These are phyloP conservation scores for Gossypium raimondii DNA, from an alignment of 345 rosid genomes.

Conservation along the genomic window DNA sequence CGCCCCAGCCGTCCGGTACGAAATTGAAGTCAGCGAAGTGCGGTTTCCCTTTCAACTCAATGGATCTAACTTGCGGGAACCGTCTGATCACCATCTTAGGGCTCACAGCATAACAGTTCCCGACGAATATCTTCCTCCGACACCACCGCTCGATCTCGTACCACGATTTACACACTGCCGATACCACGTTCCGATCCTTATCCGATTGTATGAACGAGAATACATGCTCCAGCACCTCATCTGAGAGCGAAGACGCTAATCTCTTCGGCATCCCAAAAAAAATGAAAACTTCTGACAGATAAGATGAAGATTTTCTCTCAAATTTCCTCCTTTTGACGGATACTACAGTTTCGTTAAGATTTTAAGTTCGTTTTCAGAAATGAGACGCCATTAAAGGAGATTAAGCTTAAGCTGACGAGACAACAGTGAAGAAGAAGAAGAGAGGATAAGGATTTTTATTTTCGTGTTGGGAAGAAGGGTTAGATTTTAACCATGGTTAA, in stretches of 20 bases:
- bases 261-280: conserved; percentile 21
- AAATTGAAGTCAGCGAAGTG: conserved; percentile 92
- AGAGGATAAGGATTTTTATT: conserved; percentile 28
- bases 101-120: conserved; percentile 83
- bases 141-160: conserved; percentile 68
- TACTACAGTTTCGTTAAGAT: not conserved
- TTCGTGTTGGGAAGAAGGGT: conserved; percentile 18
- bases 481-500: conserved; percentile 45
- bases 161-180: conserved; percentile 93
- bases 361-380: conserved; percentile 30
- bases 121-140: conserved; percentile 60
- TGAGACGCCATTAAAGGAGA: conserved; percentile 42
- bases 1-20: conserved; percentile 98
- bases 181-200: conserved; percentile 74
- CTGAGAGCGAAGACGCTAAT: conserved; percentile 66
- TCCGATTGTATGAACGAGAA: conserved; percentile 58
- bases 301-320: not conserved
- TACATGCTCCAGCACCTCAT: conserved; percentile 81
- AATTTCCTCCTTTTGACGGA: not conserved
- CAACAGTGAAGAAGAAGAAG: conserved; percentile 9
- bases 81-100: conserved; percentile 53
- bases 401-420: not conserved
- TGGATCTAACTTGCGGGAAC: conserved; percentile 76
- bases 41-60: conserved; percentile 88
- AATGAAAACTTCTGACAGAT: not conserved